Conservation (phyloP, 257 asterid genomes). For the Leonotis leonurus region DNA sequence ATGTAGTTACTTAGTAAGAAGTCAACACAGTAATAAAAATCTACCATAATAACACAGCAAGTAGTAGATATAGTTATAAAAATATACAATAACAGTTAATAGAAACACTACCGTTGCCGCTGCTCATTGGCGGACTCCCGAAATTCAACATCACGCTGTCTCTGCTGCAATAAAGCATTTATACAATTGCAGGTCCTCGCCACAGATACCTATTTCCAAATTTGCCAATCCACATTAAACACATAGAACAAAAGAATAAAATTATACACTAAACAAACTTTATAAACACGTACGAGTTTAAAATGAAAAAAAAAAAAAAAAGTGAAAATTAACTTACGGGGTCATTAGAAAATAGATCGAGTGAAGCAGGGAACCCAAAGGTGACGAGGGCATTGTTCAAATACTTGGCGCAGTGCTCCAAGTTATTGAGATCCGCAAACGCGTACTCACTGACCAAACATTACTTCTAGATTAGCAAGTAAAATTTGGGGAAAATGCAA, state of each 20-base stretch:
- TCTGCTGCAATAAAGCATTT: constrained; percentile 87
- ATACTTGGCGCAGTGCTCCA: constrained; percentile 97
- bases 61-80: background rate
- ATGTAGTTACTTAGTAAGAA: background rate
- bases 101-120: constrained; percentile 63
- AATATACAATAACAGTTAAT: background rate
- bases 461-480: background rate
- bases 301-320: constrained; percentile 9
- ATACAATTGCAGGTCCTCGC: constrained; percentile 95
- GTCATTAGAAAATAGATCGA: constrained; percentile 88
- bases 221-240: background rate
- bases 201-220: constrained; percentile 58
- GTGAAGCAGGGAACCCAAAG: constrained; percentile 91
- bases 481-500: background rate
- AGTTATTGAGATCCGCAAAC: constrained; percentile 73
- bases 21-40: no score
- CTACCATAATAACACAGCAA: no score
- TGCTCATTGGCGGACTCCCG: constrained; percentile 91
- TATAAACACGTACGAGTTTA: background rate
- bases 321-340: constrained; percentile 74
- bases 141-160: constrained; percentile 88
- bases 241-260: background rate
- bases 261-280: background rate
- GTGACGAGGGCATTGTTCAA: constrained; percentile 86
- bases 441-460: constrained; percentile 40